These are phyloP conservation scores for Euclidium syriacum DNA, from an alignment of 345 rosid genomes.

Conservation along the genomic window DNA sequence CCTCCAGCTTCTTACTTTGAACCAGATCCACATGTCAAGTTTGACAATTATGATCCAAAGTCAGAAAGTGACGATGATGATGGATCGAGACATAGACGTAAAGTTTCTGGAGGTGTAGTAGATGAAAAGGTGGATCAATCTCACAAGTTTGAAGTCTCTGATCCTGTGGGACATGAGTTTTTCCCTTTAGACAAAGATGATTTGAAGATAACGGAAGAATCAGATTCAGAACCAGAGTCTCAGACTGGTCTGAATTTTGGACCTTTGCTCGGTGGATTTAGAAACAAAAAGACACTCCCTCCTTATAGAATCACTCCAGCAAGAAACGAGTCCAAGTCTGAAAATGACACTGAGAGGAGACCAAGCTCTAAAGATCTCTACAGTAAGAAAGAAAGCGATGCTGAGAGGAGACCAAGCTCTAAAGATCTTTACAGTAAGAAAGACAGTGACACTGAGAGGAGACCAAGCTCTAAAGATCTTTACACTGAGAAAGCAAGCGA, in stretches of 20 bases:
- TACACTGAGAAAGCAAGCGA: constrained; percentile 31
- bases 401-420: constrained; percentile 26
- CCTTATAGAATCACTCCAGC: constrained; percentile 35
- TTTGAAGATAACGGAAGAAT: constrained; percentile 22
- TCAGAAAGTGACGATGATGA: constrained; percentile 51
- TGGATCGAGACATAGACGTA: not conserved
- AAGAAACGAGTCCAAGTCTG: constrained; percentile 29
- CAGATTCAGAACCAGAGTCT: constrained; percentile 23
- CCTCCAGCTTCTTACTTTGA: constrained; percentile 33
- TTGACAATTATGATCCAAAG: constrained; percentile 49
- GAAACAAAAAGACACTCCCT: constrained; percentile 58
- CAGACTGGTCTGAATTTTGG: constrained; percentile 45
- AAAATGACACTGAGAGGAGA: constrained; percentile 27
- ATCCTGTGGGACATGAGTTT: constrained; percentile 26
- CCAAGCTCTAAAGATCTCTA: constrained; percentile 29
- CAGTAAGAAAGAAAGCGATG: constrained; percentile 32
- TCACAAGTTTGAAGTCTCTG: constrained; percentile 26
- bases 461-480: constrained; percentile 28
- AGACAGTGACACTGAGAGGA: constrained; percentile 26
- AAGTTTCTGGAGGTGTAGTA: not conserved
- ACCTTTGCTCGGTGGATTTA: constrained; percentile 56
- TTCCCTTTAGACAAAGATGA: constrained; percentile 22
- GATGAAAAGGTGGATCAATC: constrained; percentile 14
- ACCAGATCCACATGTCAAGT: constrained; percentile 31
- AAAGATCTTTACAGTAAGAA: too few species aligned